These are phyloP conservation scores for Peronospora destructor DNA, from an alignment of 352 stramenopile species.

Conservation along the genomic window DNA sequence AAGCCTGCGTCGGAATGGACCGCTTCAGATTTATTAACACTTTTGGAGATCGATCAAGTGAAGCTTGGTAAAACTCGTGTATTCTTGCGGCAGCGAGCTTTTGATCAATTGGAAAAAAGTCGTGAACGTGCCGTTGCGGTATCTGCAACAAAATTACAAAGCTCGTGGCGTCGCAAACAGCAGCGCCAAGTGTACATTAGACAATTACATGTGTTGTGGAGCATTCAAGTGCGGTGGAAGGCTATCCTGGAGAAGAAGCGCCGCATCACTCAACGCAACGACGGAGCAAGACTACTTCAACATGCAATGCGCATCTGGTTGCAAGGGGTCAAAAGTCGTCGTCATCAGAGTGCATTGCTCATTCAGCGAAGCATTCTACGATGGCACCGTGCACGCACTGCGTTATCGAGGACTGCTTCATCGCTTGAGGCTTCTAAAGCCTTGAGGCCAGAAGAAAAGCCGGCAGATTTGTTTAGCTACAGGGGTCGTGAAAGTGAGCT, in stretches of 20 bases:
- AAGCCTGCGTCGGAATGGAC: slow-evolving; percentile 14
- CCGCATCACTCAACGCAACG: slow-evolving; percentile 24
- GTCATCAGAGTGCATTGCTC: slow-evolving; percentile 21
- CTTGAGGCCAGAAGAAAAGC: slow-evolving; percentile 16
- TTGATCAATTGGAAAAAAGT: slow-evolving; percentile 53
- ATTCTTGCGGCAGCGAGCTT: slow-evolving; percentile 57
- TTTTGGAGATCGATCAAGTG: slow-evolving; percentile 34
- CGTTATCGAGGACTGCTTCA: slow-evolving; percentile 6
- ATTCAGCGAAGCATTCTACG: slow-evolving; percentile 29
- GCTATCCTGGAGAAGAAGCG: slow-evolving; percentile 43
- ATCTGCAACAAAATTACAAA: slow-evolving; percentile 41
- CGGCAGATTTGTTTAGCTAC: slow-evolving; percentile 9
- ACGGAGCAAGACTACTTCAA: slow-evolving; percentile 36
- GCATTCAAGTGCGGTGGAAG: slow-evolving; percentile 53
- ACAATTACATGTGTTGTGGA: slow-evolving; percentile 31
- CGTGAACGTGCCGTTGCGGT: slow-evolving; percentile 30
- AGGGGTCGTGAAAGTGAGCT: slow-evolving; percentile 26
- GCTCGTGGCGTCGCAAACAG: slow-evolving; percentile 33
- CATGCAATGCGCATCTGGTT: slow-evolving; percentile 31
- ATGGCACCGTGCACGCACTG: slow-evolving; percentile 22
- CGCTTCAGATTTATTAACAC: slow-evolving; percentile 29
- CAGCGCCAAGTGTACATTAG: slow-evolving; percentile 29
- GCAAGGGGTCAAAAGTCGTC: slow-evolving; percentile 9
- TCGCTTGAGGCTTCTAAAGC: slow-evolving; percentile 8
- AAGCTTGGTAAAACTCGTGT: slow-evolving; percentile 63